Conservation (phyloP, 257 asterid genomes). For the Agastache rugosa region DNA sequence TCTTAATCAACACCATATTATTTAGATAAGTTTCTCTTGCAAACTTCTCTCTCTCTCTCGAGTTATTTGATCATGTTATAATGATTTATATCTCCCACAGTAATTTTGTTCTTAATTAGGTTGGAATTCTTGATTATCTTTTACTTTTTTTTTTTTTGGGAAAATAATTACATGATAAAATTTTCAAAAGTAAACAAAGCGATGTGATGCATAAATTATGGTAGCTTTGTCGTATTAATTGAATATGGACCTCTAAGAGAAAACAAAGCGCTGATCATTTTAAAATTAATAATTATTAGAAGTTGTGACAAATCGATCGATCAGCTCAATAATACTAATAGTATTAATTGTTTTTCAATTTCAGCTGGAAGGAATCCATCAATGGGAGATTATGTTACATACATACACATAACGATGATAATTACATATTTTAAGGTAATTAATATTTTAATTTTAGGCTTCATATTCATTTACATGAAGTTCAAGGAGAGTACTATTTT, state of each 20-base stretch:
- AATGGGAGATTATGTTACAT: background rate
- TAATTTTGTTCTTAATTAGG: background rate
- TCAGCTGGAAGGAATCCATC: background rate
- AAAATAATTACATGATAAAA: background rate
- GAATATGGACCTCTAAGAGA: background rate
- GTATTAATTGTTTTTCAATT: background rate
- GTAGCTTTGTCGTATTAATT: background rate
- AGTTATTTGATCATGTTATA: background rate
- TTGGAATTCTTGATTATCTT: background rate
- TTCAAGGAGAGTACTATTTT: background rate
- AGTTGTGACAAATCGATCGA: slow-evolving; percentile 13
- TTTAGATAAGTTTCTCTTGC: slow-evolving; percentile 30
- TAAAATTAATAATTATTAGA: background rate
- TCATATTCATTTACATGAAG: background rate
- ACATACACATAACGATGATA: background rate
- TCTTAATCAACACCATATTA: background rate
- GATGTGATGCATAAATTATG: background rate
- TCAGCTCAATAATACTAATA: background rate
- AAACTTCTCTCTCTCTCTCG: background rate
- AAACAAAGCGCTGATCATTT: background rate
- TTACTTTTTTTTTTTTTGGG: background rate
- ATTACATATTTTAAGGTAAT: background rate
- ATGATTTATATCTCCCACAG: background rate
- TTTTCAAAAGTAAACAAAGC: background rate
- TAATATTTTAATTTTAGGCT: too few relatives aligned